A percentile compares a stretch with the other conserved stretches of the same genome.
Evolutionary conservation across 257 asterid genomes (phyloP).

Genomic region (Solanum clarkiae): DNA sequence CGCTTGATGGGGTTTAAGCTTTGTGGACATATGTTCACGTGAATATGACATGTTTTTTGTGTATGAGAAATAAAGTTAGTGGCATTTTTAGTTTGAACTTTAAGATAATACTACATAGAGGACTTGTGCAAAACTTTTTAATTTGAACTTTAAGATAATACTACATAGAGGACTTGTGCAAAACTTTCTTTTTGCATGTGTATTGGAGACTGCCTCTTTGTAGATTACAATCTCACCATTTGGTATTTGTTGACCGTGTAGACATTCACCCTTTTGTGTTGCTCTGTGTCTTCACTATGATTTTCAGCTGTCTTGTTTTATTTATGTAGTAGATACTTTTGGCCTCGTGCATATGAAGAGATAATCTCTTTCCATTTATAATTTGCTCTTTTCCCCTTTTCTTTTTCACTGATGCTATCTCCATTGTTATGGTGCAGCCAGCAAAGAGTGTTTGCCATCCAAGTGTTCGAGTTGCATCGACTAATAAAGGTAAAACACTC

Average conservation of each 20-base stretch:
- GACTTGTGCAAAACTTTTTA: background rate
- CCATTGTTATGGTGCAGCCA: background rate
- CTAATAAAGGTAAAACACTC: conserved; percentile 1
- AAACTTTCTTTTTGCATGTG: background rate
- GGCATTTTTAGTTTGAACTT: background rate
- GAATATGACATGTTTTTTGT: background rate
- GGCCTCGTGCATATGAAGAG: background rate
- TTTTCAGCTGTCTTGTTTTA: background rate
- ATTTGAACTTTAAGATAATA: background rate
- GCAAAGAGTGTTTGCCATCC: conserved; percentile 9
- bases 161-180: background rate
- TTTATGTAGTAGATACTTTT: background rate
- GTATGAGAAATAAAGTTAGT: background rate
- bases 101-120: background rate
- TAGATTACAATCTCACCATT: background rate
- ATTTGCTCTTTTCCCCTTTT: background rate
- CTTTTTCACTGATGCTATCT: background rate
- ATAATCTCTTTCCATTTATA: background rate
- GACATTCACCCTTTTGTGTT: background rate
- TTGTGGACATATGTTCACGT: background rate
- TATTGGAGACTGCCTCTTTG: background rate
- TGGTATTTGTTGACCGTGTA: background rate
- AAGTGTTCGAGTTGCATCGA: conserved; percentile 13
- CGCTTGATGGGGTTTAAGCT: background rate
- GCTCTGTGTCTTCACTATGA: background rate